Evolutionary conservation across 176 grass and related monocot genomes (phyloP).

Genomic region (Cymbopogon citratus): DNA sequence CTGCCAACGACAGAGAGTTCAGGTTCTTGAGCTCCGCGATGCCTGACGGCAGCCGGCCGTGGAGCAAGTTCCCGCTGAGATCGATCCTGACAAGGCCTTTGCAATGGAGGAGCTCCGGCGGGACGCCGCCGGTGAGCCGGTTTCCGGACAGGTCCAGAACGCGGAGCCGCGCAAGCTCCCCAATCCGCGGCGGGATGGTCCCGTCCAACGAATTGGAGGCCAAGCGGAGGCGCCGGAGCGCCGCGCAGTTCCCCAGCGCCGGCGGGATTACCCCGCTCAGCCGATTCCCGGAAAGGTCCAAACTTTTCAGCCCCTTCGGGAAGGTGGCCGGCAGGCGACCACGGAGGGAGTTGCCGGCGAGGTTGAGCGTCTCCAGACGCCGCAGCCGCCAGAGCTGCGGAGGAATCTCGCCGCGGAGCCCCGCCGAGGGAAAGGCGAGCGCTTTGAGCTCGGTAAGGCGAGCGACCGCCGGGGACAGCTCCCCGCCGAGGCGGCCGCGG

Average conservation of each 20-base stretch:
- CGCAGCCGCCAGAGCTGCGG: conserved; percentile 47
- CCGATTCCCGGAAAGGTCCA: conserved; percentile 78
- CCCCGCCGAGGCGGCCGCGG: conserved; percentile 14
- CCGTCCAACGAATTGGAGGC: too few species aligned
- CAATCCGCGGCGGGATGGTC: too few species aligned
- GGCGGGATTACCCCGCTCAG: conserved; percentile 48
- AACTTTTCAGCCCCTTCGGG: conserved; percentile 42
- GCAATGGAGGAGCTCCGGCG: too few species aligned
- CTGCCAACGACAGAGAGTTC: conserved; percentile 54
- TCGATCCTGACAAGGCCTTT: too few species aligned
- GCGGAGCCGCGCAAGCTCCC: too few species aligned
- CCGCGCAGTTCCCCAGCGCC: conserved; percentile 40
- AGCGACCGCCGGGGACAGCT: conserved; percentile 40
- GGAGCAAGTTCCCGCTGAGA: too few species aligned
- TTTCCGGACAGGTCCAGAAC: too few species aligned
- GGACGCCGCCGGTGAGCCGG: too few species aligned
- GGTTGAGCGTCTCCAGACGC: conserved; percentile 58
- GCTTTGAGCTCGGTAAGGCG: conserved; percentile 50
- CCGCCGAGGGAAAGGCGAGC: conserved; percentile 49
- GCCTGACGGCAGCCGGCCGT: too few species aligned
- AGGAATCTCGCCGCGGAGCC: conserved; percentile 54
- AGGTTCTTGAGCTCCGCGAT: background rate
- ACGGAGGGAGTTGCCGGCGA: conserved; percentile 56
- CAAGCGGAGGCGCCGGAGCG: background rate
- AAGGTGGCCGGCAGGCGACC: conserved; percentile 56